Evolutionary conservation across 75 land plant genomes (phyloP).

Genomic region (Cryptomeria japonica): DNA sequence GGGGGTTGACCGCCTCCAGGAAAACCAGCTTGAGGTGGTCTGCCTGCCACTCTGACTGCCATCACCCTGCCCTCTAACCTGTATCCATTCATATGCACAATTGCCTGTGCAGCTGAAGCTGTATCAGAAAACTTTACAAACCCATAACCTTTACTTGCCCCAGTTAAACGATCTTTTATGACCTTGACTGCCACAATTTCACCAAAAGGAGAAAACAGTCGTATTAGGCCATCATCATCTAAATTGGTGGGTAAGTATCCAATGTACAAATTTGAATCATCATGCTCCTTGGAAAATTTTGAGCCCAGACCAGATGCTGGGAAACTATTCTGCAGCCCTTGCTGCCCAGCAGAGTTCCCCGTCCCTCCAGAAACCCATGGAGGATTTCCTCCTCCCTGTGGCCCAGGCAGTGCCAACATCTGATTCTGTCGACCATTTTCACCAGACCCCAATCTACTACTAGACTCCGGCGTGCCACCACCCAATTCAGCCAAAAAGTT

Average conservation of each 20-base stretch:
- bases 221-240: slow-evolving; percentile 74
- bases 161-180: slow-evolving; percentile 68
- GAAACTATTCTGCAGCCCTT: slow-evolving; percentile 13
- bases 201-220: slow-evolving; percentile 79
- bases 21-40: slow-evolving; percentile 75
- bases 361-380: slow-evolving; percentile 56
- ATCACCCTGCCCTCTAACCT: slow-evolving; percentile 77
- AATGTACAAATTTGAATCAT: slow-evolving; percentile 85
- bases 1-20: slow-evolving; percentile 63
- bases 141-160: slow-evolving; percentile 85
- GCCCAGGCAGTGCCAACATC: slow-evolving; percentile 45
- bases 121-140: slow-evolving; percentile 89
- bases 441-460: slow-evolving; percentile 18
- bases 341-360: slow-evolving; percentile 15
- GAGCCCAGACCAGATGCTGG: background rate
- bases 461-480: slow-evolving; percentile 67
- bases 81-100: slow-evolving; percentile 78
- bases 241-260: slow-evolving; percentile 77
- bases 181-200: slow-evolving; percentile 81
- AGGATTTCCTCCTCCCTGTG: slow-evolving; percentile 57
- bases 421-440: slow-evolving; percentile 33
- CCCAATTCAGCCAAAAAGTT: slow-evolving; percentile 93
- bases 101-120: slow-evolving; percentile 76
- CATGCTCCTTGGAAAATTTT: slow-evolving; percentile 66
- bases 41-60: slow-evolving; percentile 94